Conservation (phyloP, 306 rosid genomes). For the Vachellia pachyceras region DNA sequence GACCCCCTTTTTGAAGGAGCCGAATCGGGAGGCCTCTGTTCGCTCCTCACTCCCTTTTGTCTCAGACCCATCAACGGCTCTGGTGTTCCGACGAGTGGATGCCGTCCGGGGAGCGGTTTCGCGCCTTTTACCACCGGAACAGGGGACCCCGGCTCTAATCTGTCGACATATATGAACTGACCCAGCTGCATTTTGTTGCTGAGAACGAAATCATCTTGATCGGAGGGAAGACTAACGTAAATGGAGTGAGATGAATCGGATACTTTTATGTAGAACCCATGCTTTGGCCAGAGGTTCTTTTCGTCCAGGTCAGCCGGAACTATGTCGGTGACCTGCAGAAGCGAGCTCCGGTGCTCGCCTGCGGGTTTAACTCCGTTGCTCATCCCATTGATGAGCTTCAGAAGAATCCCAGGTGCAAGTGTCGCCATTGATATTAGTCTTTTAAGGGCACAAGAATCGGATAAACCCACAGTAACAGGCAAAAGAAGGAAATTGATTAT, state of each 20-base stretch:
- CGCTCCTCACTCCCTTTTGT: conserved; percentile 52
- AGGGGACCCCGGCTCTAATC: conserved; percentile 83
- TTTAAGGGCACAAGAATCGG: neutral
- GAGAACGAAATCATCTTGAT: conserved; percentile 78
- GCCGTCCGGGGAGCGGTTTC: conserved; percentile 85
- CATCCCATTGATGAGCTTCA: conserved; percentile 81
- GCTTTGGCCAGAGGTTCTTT: conserved; percentile 73
- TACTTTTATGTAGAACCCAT: conserved; percentile 84
- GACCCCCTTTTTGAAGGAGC: conserved; percentile 71
- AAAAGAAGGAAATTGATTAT: neutral
- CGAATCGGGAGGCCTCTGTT: conserved; percentile 42
- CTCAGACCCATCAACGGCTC: conserved; percentile 79
- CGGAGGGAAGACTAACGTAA: conserved; percentile 78
- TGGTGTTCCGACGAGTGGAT: conserved; percentile 83
- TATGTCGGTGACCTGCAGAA: conserved; percentile 86
- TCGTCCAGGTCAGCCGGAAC: conserved; percentile 92
- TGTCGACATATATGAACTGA: conserved; percentile 80
- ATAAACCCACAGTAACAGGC: neutral
- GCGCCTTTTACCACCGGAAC: conserved; percentile 76
- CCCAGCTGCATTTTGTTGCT: conserved; percentile 92
- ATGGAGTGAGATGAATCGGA: conserved; percentile 89
- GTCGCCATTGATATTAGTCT: conserved; percentile 56
- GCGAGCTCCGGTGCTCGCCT: conserved; percentile 81
- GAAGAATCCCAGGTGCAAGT: conserved; percentile 80
- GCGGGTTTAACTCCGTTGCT: conserved; percentile 74